Conservation (phyloP, 2,329 filamentous ascomycete genomes). For the Aspergillus unguis region DNA sequence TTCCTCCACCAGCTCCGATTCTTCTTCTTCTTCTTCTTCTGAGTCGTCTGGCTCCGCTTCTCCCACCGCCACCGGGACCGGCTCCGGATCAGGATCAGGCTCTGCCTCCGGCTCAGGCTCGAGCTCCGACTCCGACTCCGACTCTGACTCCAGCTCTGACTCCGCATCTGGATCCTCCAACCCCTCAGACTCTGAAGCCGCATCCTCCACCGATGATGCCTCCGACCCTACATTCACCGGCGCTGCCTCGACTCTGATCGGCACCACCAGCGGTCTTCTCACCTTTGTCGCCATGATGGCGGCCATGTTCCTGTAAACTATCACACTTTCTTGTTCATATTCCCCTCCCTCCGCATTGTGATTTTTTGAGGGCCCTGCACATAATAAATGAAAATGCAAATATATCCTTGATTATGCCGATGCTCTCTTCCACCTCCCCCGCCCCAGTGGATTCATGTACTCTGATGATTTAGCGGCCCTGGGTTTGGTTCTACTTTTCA, state of each 20-base stretch:
- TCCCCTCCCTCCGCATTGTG: not conserved
- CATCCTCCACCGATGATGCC: conserved; percentile 9
- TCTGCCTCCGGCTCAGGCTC: conserved; percentile 3
- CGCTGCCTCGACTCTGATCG: conserved; percentile 23
- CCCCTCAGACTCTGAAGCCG: conserved; percentile 10
- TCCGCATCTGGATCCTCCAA: conserved; percentile 16
- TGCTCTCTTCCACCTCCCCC: too few species aligned
- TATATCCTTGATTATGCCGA: not conserved
- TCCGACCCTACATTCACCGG: conserved; percentile 18
- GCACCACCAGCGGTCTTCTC: conserved; percentile 21
- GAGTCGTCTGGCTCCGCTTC: conserved; percentile 12
- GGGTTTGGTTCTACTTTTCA: not conserved
- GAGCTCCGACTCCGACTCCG: conserved; percentile 4
- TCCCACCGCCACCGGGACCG: conserved; percentile 12
- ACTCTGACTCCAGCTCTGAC: conserved; percentile 9
- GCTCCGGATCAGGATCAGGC: not conserved
- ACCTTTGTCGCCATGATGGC: conserved; percentile 22
- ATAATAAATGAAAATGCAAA: conserved; percentile 1
- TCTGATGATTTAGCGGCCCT: not conserved
- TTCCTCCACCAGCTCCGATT: conserved; percentile 13
- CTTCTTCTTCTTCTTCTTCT: conserved; percentile 14
- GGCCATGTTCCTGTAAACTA: conserved; percentile 22
- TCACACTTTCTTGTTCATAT: too few species aligned
- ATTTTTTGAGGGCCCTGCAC: not conserved
- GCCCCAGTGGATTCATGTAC: too few species aligned